Evolutionary conservation across 176 grass and related monocot species (phyloP).

Genomic region (Triticum dicoccoides): DNA sequence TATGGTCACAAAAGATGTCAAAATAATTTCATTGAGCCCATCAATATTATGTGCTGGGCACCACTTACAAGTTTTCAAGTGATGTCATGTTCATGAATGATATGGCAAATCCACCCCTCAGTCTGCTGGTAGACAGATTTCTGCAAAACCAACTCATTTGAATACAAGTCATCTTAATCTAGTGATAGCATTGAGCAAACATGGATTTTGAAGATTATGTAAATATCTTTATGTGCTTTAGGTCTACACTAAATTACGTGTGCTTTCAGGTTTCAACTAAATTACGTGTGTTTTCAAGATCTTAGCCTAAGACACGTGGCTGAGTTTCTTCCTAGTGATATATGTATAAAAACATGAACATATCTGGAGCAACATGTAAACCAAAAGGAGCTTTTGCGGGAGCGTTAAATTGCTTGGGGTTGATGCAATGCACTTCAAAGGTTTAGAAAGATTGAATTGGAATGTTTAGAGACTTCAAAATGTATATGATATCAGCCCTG

Average conservation of each 20-base stretch:
- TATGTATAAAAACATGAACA: background rate
- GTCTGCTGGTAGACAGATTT: conserved; percentile 2
- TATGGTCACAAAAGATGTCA: background rate
- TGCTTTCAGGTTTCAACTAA: background rate
- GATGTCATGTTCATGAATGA: conserved; percentile 15
- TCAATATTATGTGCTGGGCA: background rate
- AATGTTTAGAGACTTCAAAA: background rate
- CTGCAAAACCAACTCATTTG: background rate
- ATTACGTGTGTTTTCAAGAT: background rate
- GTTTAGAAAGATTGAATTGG: background rate
- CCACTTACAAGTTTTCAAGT: conserved; percentile 11
- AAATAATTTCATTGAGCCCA: background rate
- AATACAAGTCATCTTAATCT: background rate
- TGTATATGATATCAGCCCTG: background rate
- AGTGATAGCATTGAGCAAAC: background rate
- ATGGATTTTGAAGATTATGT: background rate
- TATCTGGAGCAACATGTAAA: background rate
- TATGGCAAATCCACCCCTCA: background rate
- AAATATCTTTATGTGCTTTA: background rate
- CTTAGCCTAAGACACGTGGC: background rate
- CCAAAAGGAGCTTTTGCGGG: background rate
- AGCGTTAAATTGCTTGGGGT: background rate
- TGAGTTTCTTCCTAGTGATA: background rate
- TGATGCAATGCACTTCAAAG: background rate
- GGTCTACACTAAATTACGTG: background rate